phyloP scores from a whole-genome alignment of 1,139 yeast species.

The Geotrichum aggregatum region DNA sequence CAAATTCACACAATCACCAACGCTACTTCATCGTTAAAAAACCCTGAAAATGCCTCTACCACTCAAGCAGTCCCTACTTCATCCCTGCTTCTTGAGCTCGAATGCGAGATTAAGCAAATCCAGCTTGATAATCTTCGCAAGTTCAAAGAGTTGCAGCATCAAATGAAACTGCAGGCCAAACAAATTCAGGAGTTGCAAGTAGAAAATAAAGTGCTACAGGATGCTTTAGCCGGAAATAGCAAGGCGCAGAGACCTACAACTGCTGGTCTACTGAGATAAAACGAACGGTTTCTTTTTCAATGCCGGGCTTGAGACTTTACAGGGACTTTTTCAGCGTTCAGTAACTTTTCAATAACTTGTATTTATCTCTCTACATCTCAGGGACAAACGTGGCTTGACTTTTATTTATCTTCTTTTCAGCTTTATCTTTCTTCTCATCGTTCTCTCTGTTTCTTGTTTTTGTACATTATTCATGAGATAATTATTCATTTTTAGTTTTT shows the following conservation, averaged over 20 bases:
- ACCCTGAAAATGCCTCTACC: too few relatives aligned
- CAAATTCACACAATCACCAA: not conserved
- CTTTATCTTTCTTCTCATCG: too few relatives aligned
- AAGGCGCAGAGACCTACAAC: too few relatives aligned
- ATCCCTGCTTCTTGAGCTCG: slow-evolving; percentile 8
- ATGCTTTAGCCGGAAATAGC: not conserved
- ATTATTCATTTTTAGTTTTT: not conserved
- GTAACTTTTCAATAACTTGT: too few relatives aligned
- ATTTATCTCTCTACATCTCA: too few relatives aligned
- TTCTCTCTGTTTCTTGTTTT: too few relatives aligned
- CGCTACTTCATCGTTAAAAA: not conserved
- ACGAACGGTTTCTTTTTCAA: not conserved
- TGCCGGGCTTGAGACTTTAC: too few relatives aligned
- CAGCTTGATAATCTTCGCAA: slow-evolving; percentile 13
- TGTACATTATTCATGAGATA: too few relatives aligned
- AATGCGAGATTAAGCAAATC: slow-evolving; percentile 16
- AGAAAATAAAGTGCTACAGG: slow-evolving; percentile 10
- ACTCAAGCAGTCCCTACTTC: slow-evolving; percentile 2
- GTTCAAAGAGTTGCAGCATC: slow-evolving; percentile 16
- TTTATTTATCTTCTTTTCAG: too few relatives aligned
- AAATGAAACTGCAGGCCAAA: slow-evolving; percentile 13
- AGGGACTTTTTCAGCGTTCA: too few relatives aligned
- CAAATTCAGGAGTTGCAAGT: slow-evolving; percentile 11
- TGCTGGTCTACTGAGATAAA: too few relatives aligned
- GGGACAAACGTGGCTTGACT: too few relatives aligned